Percentiles rank a stretch among this genome's conserved stretches.
Conservation (phyloP, 2,329 filamentous ascomycete genomes). For the Monilinia fructigena region DNA sequence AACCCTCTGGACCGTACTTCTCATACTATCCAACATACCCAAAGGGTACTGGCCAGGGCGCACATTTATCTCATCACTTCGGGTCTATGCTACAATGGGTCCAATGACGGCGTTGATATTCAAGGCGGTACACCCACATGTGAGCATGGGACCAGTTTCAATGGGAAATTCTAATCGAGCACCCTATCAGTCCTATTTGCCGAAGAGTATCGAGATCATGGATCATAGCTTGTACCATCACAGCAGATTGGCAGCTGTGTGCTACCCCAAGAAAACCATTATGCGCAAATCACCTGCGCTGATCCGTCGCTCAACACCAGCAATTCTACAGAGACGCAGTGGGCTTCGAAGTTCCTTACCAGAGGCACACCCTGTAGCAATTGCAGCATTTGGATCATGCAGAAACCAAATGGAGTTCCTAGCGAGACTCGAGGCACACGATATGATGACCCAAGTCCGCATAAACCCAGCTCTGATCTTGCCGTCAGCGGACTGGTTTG, state of each 20-base stretch:
- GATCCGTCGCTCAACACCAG: not conserved
- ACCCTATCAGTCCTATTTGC: not conserved
- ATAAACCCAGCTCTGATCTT: slow-evolving; percentile 1
- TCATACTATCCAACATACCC: not conserved
- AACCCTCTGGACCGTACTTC: not conserved
- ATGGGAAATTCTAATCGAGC: not conserved
- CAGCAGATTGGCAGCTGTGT: not conserved
- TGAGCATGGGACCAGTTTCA: not conserved
- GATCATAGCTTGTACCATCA: not conserved
- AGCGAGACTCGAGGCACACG: not conserved
- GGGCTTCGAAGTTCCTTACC: not conserved
- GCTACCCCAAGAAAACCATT: not conserved
- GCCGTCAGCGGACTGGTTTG: slow-evolving; percentile 1
- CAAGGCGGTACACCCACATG: slow-evolving; percentile 2
- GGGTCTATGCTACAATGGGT: not conserved
- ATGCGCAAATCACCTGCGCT: not conserved
- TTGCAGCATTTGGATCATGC: not conserved
- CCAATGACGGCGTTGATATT: slow-evolving; percentile 3
- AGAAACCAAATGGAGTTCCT: not conserved
- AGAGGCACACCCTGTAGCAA: not conserved
- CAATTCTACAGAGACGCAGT: not conserved
- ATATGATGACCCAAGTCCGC: not conserved
- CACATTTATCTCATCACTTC: not conserved
- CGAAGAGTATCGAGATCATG: not conserved
- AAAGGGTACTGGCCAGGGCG: slow-evolving; percentile 11